Conservation (phyloP, 2,329 filamentous ascomycete genomes). For the Epichloe scottii region DNA sequence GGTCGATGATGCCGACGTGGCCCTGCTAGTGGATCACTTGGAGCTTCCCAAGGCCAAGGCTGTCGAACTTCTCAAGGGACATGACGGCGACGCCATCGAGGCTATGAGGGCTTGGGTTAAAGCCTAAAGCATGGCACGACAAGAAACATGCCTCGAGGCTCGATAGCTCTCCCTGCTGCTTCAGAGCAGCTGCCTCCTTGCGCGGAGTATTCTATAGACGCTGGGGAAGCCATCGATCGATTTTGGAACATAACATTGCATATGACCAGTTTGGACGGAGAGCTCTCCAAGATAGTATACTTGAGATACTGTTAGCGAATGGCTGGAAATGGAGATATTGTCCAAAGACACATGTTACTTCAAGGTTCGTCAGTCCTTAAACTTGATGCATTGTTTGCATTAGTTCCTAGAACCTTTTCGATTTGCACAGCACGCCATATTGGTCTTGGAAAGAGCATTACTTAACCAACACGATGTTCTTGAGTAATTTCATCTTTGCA, state of each 20-base stretch:
- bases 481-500: not conserved
- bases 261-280: not conserved
- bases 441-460: not conserved
- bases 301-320: not conserved
- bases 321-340: not conserved
- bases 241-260: not conserved
- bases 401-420: not conserved
- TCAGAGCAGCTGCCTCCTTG: not conserved
- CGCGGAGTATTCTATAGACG: not conserved
- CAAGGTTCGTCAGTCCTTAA: not conserved
- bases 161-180: not conserved
- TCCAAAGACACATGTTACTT: not conserved
- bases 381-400: not conserved
- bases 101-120: constrained; percentile 48
- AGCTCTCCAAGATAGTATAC: no score
- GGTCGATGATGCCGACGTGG: constrained; percentile 60
- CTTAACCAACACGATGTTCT: not conserved
- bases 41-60: constrained; percentile 60
- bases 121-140: constrained; percentile 8
- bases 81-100: constrained; percentile 57
- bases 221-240: no score
- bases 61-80: constrained; percentile 58
- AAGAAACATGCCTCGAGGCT: not conserved
- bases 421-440: not conserved
- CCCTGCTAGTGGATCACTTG: constrained; percentile 58